Percentiles rank a stretch among this genome's conserved stretches.
These are phyloP conservation scores for Penstemon barbatus DNA, from an alignment of 257 asterid genomes.

Conservation along the genomic window DNA sequence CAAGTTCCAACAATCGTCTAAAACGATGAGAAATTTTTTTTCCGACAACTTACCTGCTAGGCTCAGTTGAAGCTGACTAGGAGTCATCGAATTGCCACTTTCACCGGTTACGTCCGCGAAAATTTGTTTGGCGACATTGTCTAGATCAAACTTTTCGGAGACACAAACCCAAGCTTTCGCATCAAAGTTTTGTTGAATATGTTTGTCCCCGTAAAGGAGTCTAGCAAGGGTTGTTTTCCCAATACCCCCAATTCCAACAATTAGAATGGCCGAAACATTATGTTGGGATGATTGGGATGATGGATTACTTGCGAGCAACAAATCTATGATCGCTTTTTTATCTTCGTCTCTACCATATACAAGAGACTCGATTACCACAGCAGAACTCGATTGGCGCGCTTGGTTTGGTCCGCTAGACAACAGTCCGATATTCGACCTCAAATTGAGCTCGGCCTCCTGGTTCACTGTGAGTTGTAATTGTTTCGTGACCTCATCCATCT, in stretches of 20 bases:
- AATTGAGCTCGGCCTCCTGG: conserved; percentile 38
- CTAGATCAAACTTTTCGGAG: conserved; percentile 45
- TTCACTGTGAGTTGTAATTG: conserved; percentile 37
- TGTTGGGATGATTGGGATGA: conserved; percentile 17
- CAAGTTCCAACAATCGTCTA: conserved; percentile 64
- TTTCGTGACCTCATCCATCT: conserved; percentile 41
- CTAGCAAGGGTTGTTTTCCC: conserved; percentile 69
- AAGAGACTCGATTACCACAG: conserved; percentile 48
- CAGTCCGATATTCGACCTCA: conserved; percentile 34
- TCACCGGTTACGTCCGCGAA: conserved; percentile 27
- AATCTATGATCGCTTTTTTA: conserved; percentile 38
- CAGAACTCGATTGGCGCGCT: conserved; percentile 47
- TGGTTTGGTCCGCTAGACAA: conserved; percentile 22
- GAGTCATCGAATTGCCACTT: conserved; percentile 31
- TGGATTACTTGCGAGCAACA: conserved; percentile 38
- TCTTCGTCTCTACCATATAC: conserved; percentile 66
- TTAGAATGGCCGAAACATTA: conserved; percentile 50
- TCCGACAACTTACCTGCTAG: conserved; percentile 41
- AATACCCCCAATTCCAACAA: conserved; percentile 70
- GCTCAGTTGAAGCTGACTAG: conserved; percentile 46
- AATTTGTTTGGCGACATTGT: conserved; percentile 43
- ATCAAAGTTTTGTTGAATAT: conserved; percentile 35
- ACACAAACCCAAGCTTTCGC: conserved; percentile 56
- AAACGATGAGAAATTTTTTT: conserved; percentile 47
- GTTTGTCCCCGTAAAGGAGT: conserved; percentile 41